Base-by-base conservation (phyloP, 352 stramenopile genomes). In the Phytopythium oedochilum region DNA sequence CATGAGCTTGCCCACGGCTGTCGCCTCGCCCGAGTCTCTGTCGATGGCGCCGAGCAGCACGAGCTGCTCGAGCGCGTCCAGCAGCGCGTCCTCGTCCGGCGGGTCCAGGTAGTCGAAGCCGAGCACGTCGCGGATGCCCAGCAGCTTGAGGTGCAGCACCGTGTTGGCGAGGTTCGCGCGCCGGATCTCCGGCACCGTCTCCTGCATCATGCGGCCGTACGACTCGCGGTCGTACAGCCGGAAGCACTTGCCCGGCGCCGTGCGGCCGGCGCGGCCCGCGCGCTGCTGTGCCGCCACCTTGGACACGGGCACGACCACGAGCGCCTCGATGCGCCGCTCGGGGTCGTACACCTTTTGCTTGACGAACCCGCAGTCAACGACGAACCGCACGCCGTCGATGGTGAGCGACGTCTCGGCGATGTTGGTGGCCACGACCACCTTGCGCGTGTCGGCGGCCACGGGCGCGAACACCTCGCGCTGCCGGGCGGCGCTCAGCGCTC, bases 381-480 rank as follows among this genome's bases (percentile, higher is more conserved):
- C 83, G 60, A 82, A 94, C 29, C 71, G 70, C 29, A 98, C 89
- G 14, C 97, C 97, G 54, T 98, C 87, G 59, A 99, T 99, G 0
- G 98, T 99, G 10, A 99, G 68, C 55, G 89, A 98, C 17, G 97
- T 99, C 72, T 99, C 97, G 3, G 97, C 97, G 67, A 99, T 99
- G 75, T 99, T 99, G 2, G 98, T 99, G 52, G 88, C 82, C 14
- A 94, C 78, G 50, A 94, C 83, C 23, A 92, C 70, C 55, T 92
- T 98, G 40, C 95, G 83, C 31, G 52, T 53, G 36, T 87, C 70
- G 6, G 71, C 65, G 1, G 94, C 89, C 18, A 97, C 91, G 6
- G 69, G 39, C 34, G 88, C 73, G 65, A 99, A 99, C 50, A 99
- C 98, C 55, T 86, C 81, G 38, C 86, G 87, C 77, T 99, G 96